Evolutionary conservation across 2,329 filamentous ascomycete genomes (phyloP).

Genomic region (Orbilia blumenaviensis): DNA sequence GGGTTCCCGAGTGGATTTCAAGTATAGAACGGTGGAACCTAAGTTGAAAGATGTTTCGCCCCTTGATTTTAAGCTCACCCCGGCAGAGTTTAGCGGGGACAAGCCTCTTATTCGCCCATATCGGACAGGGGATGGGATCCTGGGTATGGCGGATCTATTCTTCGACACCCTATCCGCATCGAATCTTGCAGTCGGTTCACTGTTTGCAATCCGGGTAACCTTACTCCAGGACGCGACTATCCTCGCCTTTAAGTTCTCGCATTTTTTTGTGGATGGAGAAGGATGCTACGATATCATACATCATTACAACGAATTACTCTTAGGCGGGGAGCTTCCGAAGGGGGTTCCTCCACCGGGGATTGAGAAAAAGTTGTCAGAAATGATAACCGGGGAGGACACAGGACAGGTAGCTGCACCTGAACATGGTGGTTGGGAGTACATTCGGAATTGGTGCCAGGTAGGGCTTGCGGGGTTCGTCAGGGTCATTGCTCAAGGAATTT

Average conservation of each 20-base stretch:
- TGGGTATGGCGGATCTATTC: conserved; percentile 4
- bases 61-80: conserved; percentile 11
- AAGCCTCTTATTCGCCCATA: conserved; percentile 25
- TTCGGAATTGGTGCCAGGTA: conserved; percentile 23
- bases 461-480: background rate
- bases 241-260: conserved; percentile 33
- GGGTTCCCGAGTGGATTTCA: conserved; percentile 22
- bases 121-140: background rate
- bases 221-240: conserved; percentile 34
- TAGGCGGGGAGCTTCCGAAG: conserved; percentile 1
- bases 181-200: conserved; percentile 16
- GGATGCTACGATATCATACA: conserved; percentile 28
- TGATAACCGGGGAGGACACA: conserved; percentile 26
- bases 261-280: conserved; percentile 36
- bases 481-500: background rate
- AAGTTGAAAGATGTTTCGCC: conserved; percentile 15
- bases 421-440: conserved; percentile 30
- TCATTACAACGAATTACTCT: conserved; percentile 15
- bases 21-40: conserved; percentile 1
- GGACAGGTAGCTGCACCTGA: background rate
- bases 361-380: conserved; percentile 6
- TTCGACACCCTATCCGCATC: conserved; percentile 12
- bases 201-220: conserved; percentile 35
- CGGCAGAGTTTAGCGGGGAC: conserved; percentile 2
- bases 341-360: conserved; percentile 27